Base-by-base conservation (phyloP, 805 yeast genomes). In the Saturnispora saitoi region DNA sequence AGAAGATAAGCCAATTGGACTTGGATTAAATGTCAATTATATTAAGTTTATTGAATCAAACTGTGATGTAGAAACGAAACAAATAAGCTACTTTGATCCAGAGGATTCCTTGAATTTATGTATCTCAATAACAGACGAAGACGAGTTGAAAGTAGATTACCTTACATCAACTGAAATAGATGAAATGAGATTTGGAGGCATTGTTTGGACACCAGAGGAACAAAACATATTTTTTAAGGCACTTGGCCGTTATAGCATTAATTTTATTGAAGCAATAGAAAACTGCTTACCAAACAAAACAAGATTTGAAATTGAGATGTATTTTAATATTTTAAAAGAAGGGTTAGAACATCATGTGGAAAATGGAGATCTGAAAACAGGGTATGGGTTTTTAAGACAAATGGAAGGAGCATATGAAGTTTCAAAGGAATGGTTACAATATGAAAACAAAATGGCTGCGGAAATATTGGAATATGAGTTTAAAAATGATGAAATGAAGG, bases 151-250 rank as follows among this genome's bases (percentile, higher is more conserved):
- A 56, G 53, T 17, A 76, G 77, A 0, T 56, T 67, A 5, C 43
- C 7, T 24, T 6, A 11, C 43, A 17, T 7, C 24, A 20, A 34
- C 9, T 17, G 38, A 34, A 15, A 4, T 34, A 34, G 11, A 15
- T 20, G 24, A 34, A 34, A 34, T 11, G 19, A 34, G 17, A 20
- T 20, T 34, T 17, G 11, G 9, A 17, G 14, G 11, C 11, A 34
- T 20, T 19, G 42, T 40, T 26, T 80, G 86, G 86, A 57, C 70
- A 1, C 49, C 57, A 0, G 47, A 49, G 1, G 85, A 81, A 48
- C 80, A 80, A 54, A 75, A 73, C 19, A 36, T 48, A 12, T 81
- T 81, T 58, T 81, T 78, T 58, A 64, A 66, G 19, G 65, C 71
- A 20, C 57, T 81, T 30, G 70, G 75, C 1, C 62, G 80, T 31